Base-by-base conservation (phyloP, 345 rosid species). In the Atalantia buxifolia region DNA sequence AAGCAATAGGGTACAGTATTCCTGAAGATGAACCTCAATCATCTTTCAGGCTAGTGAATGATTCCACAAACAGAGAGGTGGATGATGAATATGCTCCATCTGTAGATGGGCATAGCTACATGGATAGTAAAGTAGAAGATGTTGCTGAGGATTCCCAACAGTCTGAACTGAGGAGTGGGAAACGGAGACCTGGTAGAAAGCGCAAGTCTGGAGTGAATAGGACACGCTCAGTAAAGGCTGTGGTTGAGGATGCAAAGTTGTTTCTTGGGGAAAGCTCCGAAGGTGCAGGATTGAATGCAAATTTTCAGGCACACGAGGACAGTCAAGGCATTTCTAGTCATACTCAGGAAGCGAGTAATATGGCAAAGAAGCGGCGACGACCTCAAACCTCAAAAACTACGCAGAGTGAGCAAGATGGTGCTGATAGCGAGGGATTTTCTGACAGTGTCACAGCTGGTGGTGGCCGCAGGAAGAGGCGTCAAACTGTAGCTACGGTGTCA, bases 401-500 rank as follows among this genome's bases (percentile, higher is more conserved):
- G 28, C 92, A 81, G 63, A 86, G 79, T 69, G 89, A 87, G 85
- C 87, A 83, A 74, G 82, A 86, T 79, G 92, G 76, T 72, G 90
- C 84, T 71, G 91, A 92, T 64, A 91, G 96, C 31, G 93, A 91
- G 77, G 96, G 85, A 14, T 84, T 59, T 72, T 88, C 91, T 62
- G 94, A 86, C 66, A 93, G 94, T 85, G 81, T 88, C 69, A 81
- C 90, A 64, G 75, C 85, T 73, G 88, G 89, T 73, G 87, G 89
- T 83, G 91, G 92, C 75, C 89, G 83, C 66, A 88, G 87, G 91
- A 93, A 90, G 86, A 88, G 87, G 82, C 88, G 76, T 75, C 95
- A 88, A 75, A 83, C 76, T 48, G 82, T 80, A 35, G 79, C 86
- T 76, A 80, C 84, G 7, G 88, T 73, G 24, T 70, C 73, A 27